Conservation (phyloP, 345 rosid species). For the Populus deltoides region DNA sequence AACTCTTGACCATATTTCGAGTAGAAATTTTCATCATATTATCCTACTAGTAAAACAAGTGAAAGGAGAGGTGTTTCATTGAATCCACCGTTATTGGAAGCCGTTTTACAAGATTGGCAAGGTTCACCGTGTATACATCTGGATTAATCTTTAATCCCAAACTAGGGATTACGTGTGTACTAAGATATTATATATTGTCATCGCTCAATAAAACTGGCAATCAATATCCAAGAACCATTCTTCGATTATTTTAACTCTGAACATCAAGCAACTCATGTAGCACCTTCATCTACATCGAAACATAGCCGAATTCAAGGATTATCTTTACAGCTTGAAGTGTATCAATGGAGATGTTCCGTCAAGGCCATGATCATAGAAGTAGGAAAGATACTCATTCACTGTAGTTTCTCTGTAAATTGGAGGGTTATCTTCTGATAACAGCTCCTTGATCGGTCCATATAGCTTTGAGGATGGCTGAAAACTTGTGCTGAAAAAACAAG, state of each 20-base stretch:
- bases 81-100: neutral
- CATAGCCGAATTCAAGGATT: neutral
- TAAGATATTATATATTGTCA: too few species aligned
- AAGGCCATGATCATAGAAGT: conserved; percentile 6
- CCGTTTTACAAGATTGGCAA: too few species aligned
- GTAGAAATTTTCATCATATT: neutral
- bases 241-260: too few species aligned
- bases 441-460: conserved; percentile 21
- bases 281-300: too few species aligned
- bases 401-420: conserved; percentile 12
- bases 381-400: neutral
- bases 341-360: conserved; percentile 10
- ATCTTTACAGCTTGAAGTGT: conserved; percentile 11
- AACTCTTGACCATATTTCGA: neutral
- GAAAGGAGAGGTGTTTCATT: neutral
- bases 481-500: conserved; percentile 17
- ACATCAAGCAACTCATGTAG: too few species aligned
- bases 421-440: conserved; percentile 18
- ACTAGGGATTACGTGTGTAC: too few species aligned
- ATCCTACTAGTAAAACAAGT: neutral
- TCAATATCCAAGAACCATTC: too few species aligned
- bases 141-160: too few species aligned
- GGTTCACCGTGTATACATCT: too few species aligned
- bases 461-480: neutral
- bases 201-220: too few species aligned